These are phyloP conservation scores for Salix caprea DNA, from an alignment of 345 rosid genomes.

Conservation along the genomic window DNA sequence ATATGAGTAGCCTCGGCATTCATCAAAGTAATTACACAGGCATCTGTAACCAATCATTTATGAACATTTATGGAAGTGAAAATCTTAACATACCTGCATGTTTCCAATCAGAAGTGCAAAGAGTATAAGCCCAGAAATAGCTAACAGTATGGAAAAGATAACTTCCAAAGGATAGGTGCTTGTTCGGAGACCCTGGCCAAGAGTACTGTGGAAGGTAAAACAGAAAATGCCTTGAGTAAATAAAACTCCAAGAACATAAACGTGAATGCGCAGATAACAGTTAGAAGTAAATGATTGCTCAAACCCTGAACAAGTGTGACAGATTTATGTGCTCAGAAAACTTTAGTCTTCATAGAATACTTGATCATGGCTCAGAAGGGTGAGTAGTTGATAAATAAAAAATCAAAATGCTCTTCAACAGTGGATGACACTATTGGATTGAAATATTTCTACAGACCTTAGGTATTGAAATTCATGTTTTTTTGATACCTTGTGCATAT, in stretches of 20 bases:
- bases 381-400: not conserved
- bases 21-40: not conserved
- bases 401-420: not conserved
- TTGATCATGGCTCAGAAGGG: not conserved
- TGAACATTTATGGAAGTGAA: not conserved
- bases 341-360: not conserved
- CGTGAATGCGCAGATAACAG: not conserved
- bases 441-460: not conserved
- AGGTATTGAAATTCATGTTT: not conserved
- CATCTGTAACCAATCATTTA: not conserved
- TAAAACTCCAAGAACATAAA: not conserved
- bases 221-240: not conserved
- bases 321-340: not conserved
- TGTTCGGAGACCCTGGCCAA: constrained; percentile 89
- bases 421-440: not conserved
- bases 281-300: not conserved
- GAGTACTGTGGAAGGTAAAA: constrained; percentile 44
- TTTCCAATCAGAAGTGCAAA: constrained; percentile 78
- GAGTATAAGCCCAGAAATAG: constrained; percentile 68
- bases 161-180: constrained; percentile 70
- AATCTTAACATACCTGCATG: constrained; percentile 49
- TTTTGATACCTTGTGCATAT: not conserved
- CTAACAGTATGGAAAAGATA: constrained; percentile 69
- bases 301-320: not conserved
- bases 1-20: not conserved